A percentile compares a stretch with the other conserved stretches of the same genome.
These are phyloP conservation scores for Graphiopsis chlorocephala DNA, from an alignment of 2,329 filamentous ascomycete species.

Conservation along the genomic window DNA sequence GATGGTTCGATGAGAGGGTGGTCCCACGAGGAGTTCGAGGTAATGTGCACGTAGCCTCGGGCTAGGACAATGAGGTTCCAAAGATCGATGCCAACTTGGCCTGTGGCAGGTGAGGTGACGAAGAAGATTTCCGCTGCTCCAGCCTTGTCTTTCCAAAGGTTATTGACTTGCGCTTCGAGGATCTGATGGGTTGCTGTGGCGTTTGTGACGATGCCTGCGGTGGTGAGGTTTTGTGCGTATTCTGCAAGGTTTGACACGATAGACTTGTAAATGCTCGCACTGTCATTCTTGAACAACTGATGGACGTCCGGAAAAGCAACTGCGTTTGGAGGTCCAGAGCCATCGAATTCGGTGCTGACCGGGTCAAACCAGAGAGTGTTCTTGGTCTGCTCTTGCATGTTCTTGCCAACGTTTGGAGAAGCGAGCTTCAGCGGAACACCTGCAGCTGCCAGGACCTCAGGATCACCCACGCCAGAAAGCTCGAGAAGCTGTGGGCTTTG, in stretches of 20 bases:
- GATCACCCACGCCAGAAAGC: slow-evolving; percentile 58
- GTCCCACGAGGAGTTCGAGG: slow-evolving; percentile 27
- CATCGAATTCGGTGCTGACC: slow-evolving; percentile 29
- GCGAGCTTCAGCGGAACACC: slow-evolving; percentile 48
- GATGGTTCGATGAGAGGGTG: slow-evolving; percentile 42
- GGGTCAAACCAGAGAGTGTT: slow-evolving; percentile 28
- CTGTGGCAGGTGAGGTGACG: slow-evolving; percentile 29
- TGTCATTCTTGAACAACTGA: slow-evolving; percentile 36
- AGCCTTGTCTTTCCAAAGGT: slow-evolving; percentile 25
- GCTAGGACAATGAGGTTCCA: slow-evolving; percentile 36
- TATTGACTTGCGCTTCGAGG: slow-evolving; percentile 27
- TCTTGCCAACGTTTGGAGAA: slow-evolving; percentile 52
- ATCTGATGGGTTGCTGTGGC: slow-evolving; percentile 22
- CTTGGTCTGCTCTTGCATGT: slow-evolving; percentile 42
- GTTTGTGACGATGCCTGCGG: slow-evolving; percentile 22
- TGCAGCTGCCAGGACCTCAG: slow-evolving; percentile 47
- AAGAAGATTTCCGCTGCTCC: slow-evolving; percentile 39
- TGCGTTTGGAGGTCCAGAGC: slow-evolving; percentile 39
- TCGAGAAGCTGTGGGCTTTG: slow-evolving; percentile 59
- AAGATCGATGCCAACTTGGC: slow-evolving; percentile 36
- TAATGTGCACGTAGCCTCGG: slow-evolving; percentile 27
- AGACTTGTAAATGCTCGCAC: slow-evolving; percentile 26
- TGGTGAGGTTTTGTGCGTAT: slow-evolving; percentile 28
- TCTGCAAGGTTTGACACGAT: slow-evolving; percentile 29
- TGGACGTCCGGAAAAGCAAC: slow-evolving; percentile 37